These are phyloP conservation scores for Mitragyna speciosa DNA, from an alignment of 257 asterid genomes.

Conservation along the genomic window DNA sequence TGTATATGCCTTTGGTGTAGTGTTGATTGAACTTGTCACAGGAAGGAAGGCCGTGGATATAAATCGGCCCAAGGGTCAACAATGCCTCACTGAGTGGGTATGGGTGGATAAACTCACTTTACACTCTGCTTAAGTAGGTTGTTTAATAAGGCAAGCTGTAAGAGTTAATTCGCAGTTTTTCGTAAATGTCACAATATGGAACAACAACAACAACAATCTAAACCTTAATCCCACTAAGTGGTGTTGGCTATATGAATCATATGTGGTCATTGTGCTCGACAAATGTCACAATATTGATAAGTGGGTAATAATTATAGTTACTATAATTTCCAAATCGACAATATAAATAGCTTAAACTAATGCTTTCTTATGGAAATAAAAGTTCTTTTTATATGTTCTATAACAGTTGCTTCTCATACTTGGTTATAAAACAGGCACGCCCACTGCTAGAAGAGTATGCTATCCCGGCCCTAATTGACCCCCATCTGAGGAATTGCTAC, in stretches of 20 bases:
- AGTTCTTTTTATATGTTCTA: neutral
- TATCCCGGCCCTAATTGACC: constrained; percentile 56
- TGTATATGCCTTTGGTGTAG: constrained; percentile 78
- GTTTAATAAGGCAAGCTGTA: neutral
- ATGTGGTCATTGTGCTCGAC: too few relatives aligned
- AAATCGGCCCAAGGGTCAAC: constrained; percentile 76
- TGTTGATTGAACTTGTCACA: constrained; percentile 69
- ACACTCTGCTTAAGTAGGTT: neutral
- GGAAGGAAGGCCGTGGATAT: constrained; percentile 86
- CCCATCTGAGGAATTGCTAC: constrained; percentile 44
- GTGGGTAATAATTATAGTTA: neutral
- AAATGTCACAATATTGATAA: neutral
- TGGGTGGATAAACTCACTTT: constrained; percentile 10
- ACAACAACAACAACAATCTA: too few relatives aligned
- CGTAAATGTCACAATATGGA: neutral
- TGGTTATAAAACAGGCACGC: constrained; percentile 57
- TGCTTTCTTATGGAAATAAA: neutral
- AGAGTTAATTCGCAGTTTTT: neutral
- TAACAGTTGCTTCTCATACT: neutral
- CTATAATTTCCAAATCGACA: neutral
- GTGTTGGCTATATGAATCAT: too few relatives aligned
- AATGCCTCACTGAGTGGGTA: constrained; percentile 86
- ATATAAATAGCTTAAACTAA: neutral
- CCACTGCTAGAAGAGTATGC: constrained; percentile 57
- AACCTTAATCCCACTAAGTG: too few relatives aligned